These are phyloP conservation scores for Thymus mandschuricus DNA, from an alignment of 257 asterid genomes.

Conservation along the genomic window DNA sequence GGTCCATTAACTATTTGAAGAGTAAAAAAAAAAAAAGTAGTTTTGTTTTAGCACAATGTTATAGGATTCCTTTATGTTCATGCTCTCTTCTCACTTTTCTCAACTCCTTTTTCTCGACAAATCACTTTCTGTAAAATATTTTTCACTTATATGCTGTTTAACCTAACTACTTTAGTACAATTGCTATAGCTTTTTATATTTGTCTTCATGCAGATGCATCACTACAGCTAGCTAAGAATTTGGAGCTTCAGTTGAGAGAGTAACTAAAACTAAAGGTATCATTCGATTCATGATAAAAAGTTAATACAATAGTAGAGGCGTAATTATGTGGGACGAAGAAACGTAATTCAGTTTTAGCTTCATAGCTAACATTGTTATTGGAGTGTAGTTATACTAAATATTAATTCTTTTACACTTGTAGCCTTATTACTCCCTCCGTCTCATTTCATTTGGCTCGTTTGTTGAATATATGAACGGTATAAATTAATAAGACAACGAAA, in stretches of 20 bases:
- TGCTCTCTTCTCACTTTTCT: slow-evolving; percentile 22
- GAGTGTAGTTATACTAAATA: too few relatives aligned
- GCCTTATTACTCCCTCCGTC: too few relatives aligned
- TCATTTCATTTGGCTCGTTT: too few relatives aligned
- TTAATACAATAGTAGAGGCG: too few relatives aligned
- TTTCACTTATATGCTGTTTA: slow-evolving; percentile 19
- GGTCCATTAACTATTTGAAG: slow-evolving; percentile 33
- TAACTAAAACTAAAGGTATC: too few relatives aligned
- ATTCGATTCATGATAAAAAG: too few relatives aligned
- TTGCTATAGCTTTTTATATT: neutral
- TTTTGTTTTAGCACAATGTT: slow-evolving; percentile 22
- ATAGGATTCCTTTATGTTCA: slow-evolving; percentile 30
- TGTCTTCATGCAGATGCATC: neutral
- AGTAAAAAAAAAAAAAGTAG: neutral
- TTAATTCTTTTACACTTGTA: too few relatives aligned
- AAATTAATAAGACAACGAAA: too few relatives aligned
- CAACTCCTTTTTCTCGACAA: slow-evolving; percentile 25
- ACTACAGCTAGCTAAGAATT: neutral
- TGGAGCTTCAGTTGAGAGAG: neutral
- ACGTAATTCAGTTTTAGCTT: too few relatives aligned
- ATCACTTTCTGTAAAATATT: slow-evolving; percentile 28
- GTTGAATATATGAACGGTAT: too few relatives aligned
- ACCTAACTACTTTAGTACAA: neutral
- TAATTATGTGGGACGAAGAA: too few relatives aligned
- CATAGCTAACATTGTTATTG: too few relatives aligned